Conservation (phyloP, 306 rosid genomes). For the Cicer yamashitae region DNA sequence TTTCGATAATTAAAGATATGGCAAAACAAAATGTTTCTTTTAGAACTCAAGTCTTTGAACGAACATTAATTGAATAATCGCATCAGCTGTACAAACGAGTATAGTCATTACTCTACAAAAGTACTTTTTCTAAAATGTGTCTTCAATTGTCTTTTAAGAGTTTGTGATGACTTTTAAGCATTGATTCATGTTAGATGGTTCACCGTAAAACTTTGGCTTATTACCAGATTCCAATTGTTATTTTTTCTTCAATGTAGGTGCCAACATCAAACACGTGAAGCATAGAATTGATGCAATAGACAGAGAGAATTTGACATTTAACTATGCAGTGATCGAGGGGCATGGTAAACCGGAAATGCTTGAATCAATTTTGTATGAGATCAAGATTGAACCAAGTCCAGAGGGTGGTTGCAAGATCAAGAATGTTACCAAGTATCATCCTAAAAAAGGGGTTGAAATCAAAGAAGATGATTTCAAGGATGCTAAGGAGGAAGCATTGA, state of each 20-base stretch:
- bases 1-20: too few species aligned
- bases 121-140: too few species aligned
- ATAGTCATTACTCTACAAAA: too few species aligned
- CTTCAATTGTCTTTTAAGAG: too few species aligned
- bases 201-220: too few species aligned
- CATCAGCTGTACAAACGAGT: too few species aligned
- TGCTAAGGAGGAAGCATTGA: constrained; percentile 38
- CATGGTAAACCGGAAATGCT: constrained; percentile 38
- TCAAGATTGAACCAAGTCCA: constrained; percentile 43
- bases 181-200: too few species aligned
- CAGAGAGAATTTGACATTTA: constrained; percentile 45
- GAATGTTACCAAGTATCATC: constrained; percentile 43
- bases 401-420: constrained; percentile 47
- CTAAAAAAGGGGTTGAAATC: constrained; percentile 51
- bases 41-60: too few species aligned
- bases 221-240: background rate
- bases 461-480: constrained; percentile 54
- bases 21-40: too few species aligned
- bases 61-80: too few species aligned
- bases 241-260: constrained; percentile 38
- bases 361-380: constrained; percentile 48
- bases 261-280: constrained; percentile 43
- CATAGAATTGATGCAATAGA: constrained; percentile 52
- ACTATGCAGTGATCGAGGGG: constrained; percentile 45
- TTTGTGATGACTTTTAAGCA: too few species aligned